phyloP scores from a whole-genome alignment of 371 early-diverging fungal species.

The Syncephalis fuscata region DNA sequence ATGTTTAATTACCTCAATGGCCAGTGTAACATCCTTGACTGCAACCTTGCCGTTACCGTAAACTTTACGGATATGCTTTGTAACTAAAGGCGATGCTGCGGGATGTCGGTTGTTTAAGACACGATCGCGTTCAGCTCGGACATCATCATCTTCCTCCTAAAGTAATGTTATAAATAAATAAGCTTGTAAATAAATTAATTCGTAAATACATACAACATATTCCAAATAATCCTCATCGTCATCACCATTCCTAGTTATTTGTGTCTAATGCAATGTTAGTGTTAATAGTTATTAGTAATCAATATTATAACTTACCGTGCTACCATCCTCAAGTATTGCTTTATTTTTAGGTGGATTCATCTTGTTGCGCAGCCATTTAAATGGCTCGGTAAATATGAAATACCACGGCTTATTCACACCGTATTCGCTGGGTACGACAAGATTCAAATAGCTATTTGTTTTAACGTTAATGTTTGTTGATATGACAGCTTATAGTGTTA shows the following conservation, averaged over 20 bases:
- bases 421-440: conserved; percentile 30
- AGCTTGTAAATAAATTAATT: no score
- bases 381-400: conserved; percentile 30
- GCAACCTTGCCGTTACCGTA: conserved; percentile 40
- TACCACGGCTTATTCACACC: conserved; percentile 48
- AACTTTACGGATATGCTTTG: conserved; percentile 38
- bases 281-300: no score
- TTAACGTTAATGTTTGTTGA: neutral
- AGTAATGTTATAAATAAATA: no score
- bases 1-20: conserved; percentile 21
- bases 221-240: conserved; percentile 11
- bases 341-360: no score
- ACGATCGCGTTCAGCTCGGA: conserved; percentile 28
- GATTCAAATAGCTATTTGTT: neutral
- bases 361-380: conserved; percentile 8
- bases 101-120: conserved; percentile 16
- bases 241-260: neutral
- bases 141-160: conserved; percentile 34
- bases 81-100: conserved; percentile 24
- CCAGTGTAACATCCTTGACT: conserved; percentile 43
- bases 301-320: no score
- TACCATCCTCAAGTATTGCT: no score
- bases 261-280: no score
- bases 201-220: conserved; percentile 11
- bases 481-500: neutral